Evolutionary conservation across 192 early-diverging fungal genomes (phyloP), one percentile per base, ranked within the genome.

Genomic region (Oehlia diaphana): DNA sequence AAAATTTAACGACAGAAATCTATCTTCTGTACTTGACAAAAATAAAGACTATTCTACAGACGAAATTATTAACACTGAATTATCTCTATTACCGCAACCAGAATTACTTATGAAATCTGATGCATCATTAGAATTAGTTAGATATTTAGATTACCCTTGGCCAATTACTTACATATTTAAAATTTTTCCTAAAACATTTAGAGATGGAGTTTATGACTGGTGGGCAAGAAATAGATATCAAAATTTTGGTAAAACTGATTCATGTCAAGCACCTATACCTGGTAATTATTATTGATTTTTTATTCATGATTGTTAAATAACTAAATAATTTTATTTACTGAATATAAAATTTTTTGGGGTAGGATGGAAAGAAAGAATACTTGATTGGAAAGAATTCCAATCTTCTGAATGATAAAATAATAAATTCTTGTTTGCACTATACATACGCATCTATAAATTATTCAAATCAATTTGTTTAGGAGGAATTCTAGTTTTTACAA

Each of bases 81-180:
- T 31, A 65, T 31, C 35, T 33, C 26, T 21, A 16, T 37, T 68
- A 28, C 66, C 66, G 19, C 26, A 33, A 37, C 66, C 66, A 4
- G 35, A 68, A 68, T 33, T 68, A 68, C 8, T 68, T 37, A 33
- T 68, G 66, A 68, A 68, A 28, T 68, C 66, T 14, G 66, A 68
- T 37, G 26, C 66, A 37, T 68, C 66, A 68, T 14, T 68, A 19
- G 66, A 68, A 68, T 33, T 68, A 21, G 66, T 37, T 33, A n/a
- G 9, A 68, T 68, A 68, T 37, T 28, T 68, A 37, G 66, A 68
- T 68, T 16, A 28, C 16, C 66, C 66, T 37, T 68, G 66, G 66
- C 35, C 66, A 6, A 68, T 68, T 19, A 13, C 35, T 68, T 68
- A 68, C 31, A 68, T 68, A 6, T 14, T 12, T 12, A 68, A 37